Conservation (phyloP, 345 rosid species). For the Eucalyptus regnans region DNA sequence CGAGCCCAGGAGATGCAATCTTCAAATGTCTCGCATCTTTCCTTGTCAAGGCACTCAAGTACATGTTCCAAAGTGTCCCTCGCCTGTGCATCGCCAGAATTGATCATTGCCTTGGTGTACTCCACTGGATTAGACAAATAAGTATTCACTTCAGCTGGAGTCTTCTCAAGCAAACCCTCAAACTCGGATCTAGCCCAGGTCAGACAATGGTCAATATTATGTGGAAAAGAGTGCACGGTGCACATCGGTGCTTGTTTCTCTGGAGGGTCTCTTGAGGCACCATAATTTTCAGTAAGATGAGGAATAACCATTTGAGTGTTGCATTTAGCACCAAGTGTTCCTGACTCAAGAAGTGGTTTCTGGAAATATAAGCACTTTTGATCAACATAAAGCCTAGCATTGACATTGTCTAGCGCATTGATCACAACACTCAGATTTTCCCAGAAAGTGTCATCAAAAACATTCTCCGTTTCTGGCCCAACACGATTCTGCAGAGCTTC, state of each 20-base stretch:
- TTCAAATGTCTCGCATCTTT: constrained; percentile 73
- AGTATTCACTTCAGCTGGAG: constrained; percentile 94
- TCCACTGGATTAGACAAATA: constrained; percentile 72
- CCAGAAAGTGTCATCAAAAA: constrained; percentile 88
- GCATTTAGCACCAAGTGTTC: constrained; percentile 98
- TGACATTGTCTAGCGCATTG: constrained; percentile 94
- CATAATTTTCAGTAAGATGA: constrained; percentile 97
- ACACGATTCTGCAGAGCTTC: constrained; percentile 96
- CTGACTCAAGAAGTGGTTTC: constrained; percentile 99
- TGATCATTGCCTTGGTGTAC: constrained; percentile 50
- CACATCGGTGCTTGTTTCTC: constrained; percentile 99
- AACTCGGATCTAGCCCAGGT: constrained; percentile 99
- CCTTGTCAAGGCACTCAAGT: constrained; percentile 85
- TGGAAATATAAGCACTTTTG: constrained; percentile 95
- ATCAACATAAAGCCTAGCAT: constrained; percentile 95
- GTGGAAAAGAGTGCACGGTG: constrained; percentile 97
- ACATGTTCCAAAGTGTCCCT: constrained; percentile 77
- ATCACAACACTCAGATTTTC: constrained; percentile 74
- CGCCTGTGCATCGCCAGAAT: constrained; percentile 98
- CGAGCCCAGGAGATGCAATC: constrained; percentile 98
- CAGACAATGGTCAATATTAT: constrained; percentile 96
- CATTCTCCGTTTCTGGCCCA: constrained; percentile 85
- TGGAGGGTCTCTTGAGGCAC: constrained; percentile 98
- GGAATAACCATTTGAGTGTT: constrained; percentile 99
- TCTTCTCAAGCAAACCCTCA: constrained; percentile 94